Evolutionary conservation across 257 asterid genomes (phyloP), one percentile per base, ranked within the genome.

Genomic region (Rauvolfia tetraphylla): DNA sequence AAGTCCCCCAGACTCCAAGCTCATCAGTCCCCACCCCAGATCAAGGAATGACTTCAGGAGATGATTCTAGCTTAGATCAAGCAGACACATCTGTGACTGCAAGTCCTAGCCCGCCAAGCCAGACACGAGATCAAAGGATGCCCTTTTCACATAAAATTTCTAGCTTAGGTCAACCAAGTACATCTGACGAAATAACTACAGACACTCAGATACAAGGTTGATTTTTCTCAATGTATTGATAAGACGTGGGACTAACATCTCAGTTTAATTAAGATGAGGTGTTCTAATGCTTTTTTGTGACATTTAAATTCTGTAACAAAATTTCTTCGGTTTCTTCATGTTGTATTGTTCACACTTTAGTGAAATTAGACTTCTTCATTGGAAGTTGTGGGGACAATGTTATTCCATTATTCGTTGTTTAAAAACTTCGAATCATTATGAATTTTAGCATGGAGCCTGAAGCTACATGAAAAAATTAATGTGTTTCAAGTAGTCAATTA

Each of bases 21-120:
- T 53, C 27, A 20, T 53, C 59, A 53, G 20, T 7, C 27, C 10
- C 59, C 59, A 53, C 25, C 25, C 25, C 3, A 18, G 59, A 4
- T 20, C 59, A 4, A 53, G n/a, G n/a, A 2, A 22, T 7, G 5
- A 8, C 59, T 53, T 53, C 59, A 53, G 20, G 27, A 3, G 59
- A 53, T 7, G 59, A 53, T 20, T 22, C 20, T 53, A 53, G 59
- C 59, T 18, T 54, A 34, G 25, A 76, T 70, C 33, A 65, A n/a
- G 25, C 5, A 53, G 25, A 18, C 27, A 54, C 68, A 23, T 86
- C 86, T 1, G n/a, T n/a, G n/a, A n/a, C n/a, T n/a, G 83, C 87
- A 15, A 88, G 88, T 63, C 87, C 90, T 3, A 51, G 34, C 58
- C 31, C 71, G 17, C 61, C 86, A 34, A 82, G 74, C 65, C 84